Base-by-base conservation (phyloP, 495 filamentous ascomycete species). In the Hyaloscypha bicolor region DNA sequence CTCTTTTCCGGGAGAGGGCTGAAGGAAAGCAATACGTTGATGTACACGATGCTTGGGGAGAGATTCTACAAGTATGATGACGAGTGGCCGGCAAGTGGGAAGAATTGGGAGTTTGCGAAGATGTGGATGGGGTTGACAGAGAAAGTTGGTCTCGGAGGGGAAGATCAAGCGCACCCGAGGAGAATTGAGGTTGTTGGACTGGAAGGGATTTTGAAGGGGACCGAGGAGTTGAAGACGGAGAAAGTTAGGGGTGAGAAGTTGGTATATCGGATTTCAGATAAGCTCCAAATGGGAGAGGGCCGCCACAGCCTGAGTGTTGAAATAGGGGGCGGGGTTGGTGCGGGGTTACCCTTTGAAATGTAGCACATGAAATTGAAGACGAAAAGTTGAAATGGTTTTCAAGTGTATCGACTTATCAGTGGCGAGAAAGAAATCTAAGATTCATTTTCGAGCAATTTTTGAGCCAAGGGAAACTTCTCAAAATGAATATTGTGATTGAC, bases 171-270 rank as follows among this genome's bases (percentile, higher is more conserved):
- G 3, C 88, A 91, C 72, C 82, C 81, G 9, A 60, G 75, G 4
- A 73, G 79, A 48, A 76, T 87, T 11, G 70, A 73, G 37, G 63
- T 71, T 30, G 79, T 77, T 51, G 86, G 86, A 0, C 73, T 88
- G 59, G 71, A 82, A 48, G 83, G 79, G 21, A 80, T 88, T 2
- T 65, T 87, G 25, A 77, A 82, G 5, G 88, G 87, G 0, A 53
- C 90, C 71, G 60, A 85, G 57, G 72, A 82, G 35, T 57, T 88
- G 67, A 79, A 79, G 72, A 75, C 76, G 60, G 81, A 76, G 51
- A 81, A 80, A 69, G 81, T 90, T n/a, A 86, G 83, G 67, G 87
- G 85, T 31, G 76, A 79, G 69, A 91, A 89, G 78, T 65, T 90
- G 64, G 86, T 91, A 25, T 85, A 84, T 69, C 22, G 59, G 25